Evolutionary conservation across 805 yeast genomes (phyloP).

Genomic region (Hanseniaspora pseudoguilliermondii): DNA sequence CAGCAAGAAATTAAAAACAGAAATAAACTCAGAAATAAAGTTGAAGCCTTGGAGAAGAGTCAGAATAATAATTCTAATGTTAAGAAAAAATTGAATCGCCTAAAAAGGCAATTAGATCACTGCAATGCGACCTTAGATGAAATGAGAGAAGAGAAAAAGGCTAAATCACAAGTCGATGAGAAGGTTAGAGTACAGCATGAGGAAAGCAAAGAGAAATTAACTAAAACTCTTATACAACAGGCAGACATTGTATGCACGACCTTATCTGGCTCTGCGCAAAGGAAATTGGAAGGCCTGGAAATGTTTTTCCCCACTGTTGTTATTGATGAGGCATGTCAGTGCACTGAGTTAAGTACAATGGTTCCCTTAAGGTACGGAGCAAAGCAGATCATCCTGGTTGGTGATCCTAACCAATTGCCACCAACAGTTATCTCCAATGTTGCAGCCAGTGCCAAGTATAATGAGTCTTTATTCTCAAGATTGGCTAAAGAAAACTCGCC

Average conservation of each 20-base stretch:
- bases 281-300: constrained; percentile 45
- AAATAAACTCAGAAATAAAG: constrained; percentile 37
- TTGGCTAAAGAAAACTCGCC: constrained; percentile 70
- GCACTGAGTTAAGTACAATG: constrained; percentile 81
- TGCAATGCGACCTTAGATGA: constrained; percentile 45
- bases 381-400: constrained; percentile 77
- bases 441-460: constrained; percentile 78
- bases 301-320: constrained; percentile 62
- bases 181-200: constrained; percentile 63
- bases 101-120: constrained; percentile 34
- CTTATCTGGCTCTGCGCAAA: constrained; percentile 84
- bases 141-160: constrained; percentile 61
- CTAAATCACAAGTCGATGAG: constrained; percentile 59
- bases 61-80: constrained; percentile 29
- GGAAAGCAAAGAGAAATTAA: constrained; percentile 52
- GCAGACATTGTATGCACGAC: constrained; percentile 42
- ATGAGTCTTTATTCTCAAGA: constrained; percentile 79
- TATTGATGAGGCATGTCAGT: constrained; percentile 89
- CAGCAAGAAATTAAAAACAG: constrained; percentile 46
- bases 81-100: constrained; percentile 35
- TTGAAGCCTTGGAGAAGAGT: constrained; percentile 19
- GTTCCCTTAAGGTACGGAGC: constrained; percentile 85
- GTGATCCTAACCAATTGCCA: constrained; percentile 92
- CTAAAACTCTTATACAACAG: constrained; percentile 3
- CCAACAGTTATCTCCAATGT: constrained; percentile 72